Base-by-base conservation (phyloP, 1,139 yeast species). In the Saccharomyces hybrid region DNA sequence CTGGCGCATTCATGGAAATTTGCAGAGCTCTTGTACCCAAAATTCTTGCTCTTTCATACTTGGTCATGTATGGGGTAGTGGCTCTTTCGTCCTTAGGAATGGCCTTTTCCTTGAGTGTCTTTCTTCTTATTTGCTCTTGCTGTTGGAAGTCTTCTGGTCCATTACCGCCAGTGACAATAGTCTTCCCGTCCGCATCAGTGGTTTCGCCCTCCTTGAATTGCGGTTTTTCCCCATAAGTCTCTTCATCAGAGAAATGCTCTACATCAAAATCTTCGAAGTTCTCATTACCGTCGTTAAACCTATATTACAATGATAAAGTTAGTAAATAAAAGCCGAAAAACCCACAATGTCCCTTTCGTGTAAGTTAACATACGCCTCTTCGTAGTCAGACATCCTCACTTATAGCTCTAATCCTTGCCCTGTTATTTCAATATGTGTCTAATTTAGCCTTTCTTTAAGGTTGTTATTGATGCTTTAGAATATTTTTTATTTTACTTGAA, bases 21-120 rank as follows among this genome's bases (percentile, higher is more conserved):
- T 93, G 99, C 61, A 93, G 76, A 0, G 99, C 98, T 65, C 99
- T 81, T 9, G 99, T 93, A 34, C 99, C 99, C 65, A 93, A 79
- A 58, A 93, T 89, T 74, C 99, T 82, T 8, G 99, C 99, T 65
- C 97, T 82, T 76, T 93, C 99, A 71, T 93, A 93, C 70, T 93
- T 93, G 57, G 99, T 93, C 98, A 93, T 90, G 70, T 93, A 93
- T 52, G 99, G 99, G 11, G 99, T 93, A 25, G 99, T 93, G 44
- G 90, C 81, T 70, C 99, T 81, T 59, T 88, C 77, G 19, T 88
- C 96, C 66, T 82, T 88, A 53, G 97, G 88, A 57, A 93, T 90
- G 14, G 98, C 95, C 64, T 89, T 80, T 62, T 88, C 95, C 65
- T 80, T 85, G 55, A 82, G 78, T 19, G 95, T 82, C 72, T 82